Conservation (phyloP, 2,329 filamentous ascomycete genomes). For the Aspergillus udagawae region DNA sequence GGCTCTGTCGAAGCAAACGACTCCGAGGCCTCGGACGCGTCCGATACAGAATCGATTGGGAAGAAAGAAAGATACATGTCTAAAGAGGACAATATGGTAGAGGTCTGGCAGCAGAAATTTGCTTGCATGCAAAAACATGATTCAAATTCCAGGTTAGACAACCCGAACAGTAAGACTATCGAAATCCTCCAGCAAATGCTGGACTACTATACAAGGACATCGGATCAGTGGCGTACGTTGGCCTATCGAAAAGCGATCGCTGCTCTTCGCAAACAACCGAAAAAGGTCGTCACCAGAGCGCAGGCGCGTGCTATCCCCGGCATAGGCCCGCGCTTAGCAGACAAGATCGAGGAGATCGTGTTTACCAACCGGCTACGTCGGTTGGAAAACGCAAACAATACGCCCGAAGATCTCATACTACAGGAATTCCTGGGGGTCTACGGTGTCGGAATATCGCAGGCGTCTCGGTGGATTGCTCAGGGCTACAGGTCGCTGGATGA, state of each 20-base stretch:
- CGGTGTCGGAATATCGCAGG: slow-evolving; percentile 67
- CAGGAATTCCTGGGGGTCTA: slow-evolving; percentile 74
- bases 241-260: slow-evolving; percentile 75
- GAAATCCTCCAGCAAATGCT: slow-evolving; percentile 74
- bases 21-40: slow-evolving; percentile 10
- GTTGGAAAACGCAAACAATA: slow-evolving; percentile 65
- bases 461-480: slow-evolving; percentile 69
- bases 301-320: slow-evolving; percentile 65
- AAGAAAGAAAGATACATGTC: slow-evolving; percentile 11
- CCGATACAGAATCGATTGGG: slow-evolving; percentile 12
- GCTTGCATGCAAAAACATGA: slow-evolving; percentile 58
- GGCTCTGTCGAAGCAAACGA: slow-evolving; percentile 8
- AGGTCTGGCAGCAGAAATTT: slow-evolving; percentile 44
- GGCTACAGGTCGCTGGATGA: slow-evolving; percentile 74
- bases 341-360: slow-evolving; percentile 87
- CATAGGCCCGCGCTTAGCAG: slow-evolving; percentile 69
- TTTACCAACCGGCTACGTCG: slow-evolving; percentile 66
- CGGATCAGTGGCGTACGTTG: slow-evolving; percentile 70
- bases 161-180: slow-evolving; percentile 74
- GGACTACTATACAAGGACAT: slow-evolving; percentile 68
- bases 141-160: slow-evolving; percentile 42
- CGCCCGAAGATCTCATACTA: slow-evolving; percentile 63
- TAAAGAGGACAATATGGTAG: slow-evolving; percentile 5
- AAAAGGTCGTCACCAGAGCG: slow-evolving; percentile 62
- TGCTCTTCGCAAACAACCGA: slow-evolving; percentile 63